Percentiles rank a stretch among this genome's conserved stretches.
phyloP scores from a whole-genome alignment of 208 protist genomes.

The Trypanosoma cruzi region DNA sequence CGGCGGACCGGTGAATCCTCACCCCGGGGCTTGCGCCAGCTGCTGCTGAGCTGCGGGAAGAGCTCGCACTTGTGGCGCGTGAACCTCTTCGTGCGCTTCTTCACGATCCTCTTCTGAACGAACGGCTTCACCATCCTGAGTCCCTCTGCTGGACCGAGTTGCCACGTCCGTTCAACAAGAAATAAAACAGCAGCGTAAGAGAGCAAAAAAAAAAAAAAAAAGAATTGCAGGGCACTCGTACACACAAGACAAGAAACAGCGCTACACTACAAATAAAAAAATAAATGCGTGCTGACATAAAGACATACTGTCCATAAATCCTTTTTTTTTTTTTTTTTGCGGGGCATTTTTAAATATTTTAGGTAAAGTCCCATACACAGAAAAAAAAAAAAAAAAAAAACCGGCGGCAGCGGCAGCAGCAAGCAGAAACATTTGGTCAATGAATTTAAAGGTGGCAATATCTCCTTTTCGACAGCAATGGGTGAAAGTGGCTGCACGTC shows the following conservation, averaged over 20 bases:
- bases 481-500: constrained; percentile 12
- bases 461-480: constrained; percentile 21
- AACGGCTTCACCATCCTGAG: constrained; percentile 93
- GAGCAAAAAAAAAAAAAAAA: constrained; percentile 3
- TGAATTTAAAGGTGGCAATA: constrained; percentile 27
- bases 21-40: constrained; percentile 98
- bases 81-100: constrained; percentile 98
- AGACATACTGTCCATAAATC: too few species aligned
- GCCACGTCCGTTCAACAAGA: not conserved
- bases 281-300: too few species aligned
- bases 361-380: not conserved
- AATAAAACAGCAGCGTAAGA: constrained; percentile 26
- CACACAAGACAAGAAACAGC: too few species aligned
- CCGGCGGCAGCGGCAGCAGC: constrained; percentile 22
- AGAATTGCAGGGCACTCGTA: too few species aligned
- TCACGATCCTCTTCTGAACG: constrained; percentile 93
- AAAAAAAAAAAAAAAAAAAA: constrained; percentile 18
- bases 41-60: constrained; percentile 93
- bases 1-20: constrained; percentile 98
- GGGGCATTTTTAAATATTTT: not conserved
- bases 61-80: constrained; percentile 95
- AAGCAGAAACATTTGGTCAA: constrained; percentile 32
- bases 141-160: constrained; percentile 3
- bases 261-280: too few species aligned
- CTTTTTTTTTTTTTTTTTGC: not conserved